These are phyloP conservation scores for Kuraishia piskuri DNA, from an alignment of 805 yeast species.

Conservation along the genomic window DNA sequence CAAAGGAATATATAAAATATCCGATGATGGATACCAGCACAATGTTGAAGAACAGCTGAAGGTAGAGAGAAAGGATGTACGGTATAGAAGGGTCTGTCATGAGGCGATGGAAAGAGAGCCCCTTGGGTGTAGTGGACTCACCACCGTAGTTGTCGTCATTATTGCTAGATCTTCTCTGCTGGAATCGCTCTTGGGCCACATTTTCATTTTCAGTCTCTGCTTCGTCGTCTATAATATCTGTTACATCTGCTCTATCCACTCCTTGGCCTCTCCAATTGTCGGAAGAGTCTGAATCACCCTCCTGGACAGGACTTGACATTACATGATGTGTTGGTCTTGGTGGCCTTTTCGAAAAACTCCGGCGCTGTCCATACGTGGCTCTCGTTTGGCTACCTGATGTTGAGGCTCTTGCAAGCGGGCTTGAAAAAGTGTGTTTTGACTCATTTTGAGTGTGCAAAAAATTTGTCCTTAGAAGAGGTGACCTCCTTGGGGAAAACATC, in stretches of 20 bases:
- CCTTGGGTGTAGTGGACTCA: not conserved
- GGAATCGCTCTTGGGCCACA: not conserved
- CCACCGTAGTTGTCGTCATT: not conserved
- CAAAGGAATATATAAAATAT: slow-evolving; percentile 41
- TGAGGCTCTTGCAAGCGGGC: not conserved
- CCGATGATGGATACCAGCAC: slow-evolving; percentile 40
- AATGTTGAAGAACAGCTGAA: slow-evolving; percentile 55
- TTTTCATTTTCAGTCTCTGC: not conserved
- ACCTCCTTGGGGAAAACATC: slow-evolving; percentile 26
- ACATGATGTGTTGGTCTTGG: not conserved
- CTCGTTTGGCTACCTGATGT: not conserved
- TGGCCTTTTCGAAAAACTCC: not conserved
- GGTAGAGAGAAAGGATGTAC: slow-evolving; percentile 47
- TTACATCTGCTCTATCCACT: not conserved
- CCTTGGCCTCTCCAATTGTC: not conserved
- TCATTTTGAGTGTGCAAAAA: not conserved
- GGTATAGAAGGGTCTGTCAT: slow-evolving; percentile 41
- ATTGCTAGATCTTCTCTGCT: not conserved
- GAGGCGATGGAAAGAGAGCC: not conserved
- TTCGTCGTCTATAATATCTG: not conserved
- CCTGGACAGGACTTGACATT: not conserved
- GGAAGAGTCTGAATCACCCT: not conserved
- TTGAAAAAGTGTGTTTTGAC: not conserved
- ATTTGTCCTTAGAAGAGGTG: not conserved
- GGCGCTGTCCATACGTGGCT: not conserved